These are phyloP conservation scores for Postia placenta DNA, from an alignment of 768 basidiomycete species.

Conservation along the genomic window DNA sequence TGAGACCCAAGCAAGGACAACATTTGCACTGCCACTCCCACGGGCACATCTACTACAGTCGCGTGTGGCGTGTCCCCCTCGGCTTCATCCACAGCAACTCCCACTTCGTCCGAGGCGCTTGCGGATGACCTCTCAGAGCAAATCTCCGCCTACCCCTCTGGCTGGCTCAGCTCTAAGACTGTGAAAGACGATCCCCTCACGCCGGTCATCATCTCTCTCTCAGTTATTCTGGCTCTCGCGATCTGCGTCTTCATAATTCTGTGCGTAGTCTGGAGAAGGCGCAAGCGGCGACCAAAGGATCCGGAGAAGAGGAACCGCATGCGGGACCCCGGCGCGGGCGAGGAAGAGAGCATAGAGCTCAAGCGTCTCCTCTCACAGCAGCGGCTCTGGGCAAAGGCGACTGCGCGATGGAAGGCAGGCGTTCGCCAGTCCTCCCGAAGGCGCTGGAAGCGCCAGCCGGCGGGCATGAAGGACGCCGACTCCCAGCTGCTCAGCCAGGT, in stretches of 20 bases:
- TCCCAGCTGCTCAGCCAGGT: slow-evolving; percentile 1
- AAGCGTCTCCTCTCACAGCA: slow-evolving; percentile 45
- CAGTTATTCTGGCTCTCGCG: slow-evolving; percentile 54
- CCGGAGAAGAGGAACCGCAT: slow-evolving; percentile 42
- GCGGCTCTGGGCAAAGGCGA: slow-evolving; percentile 59
- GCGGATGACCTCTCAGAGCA: slow-evolving; percentile 5
- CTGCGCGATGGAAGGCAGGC: slow-evolving; percentile 63
- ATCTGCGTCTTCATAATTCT: slow-evolving; percentile 58
- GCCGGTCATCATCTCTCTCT: slow-evolving; percentile 40
- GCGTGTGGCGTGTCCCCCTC: neutral
- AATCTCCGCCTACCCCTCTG: slow-evolving; percentile 5
- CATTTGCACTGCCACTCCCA: neutral
- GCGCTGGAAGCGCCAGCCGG: slow-evolving; percentile 29
- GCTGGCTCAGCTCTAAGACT: slow-evolving; percentile 13
- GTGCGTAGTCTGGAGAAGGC: slow-evolving; percentile 57
- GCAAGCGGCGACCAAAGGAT: slow-evolving; percentile 35
- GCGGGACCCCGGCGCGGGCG: slow-evolving; percentile 26
- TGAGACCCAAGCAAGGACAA: neutral
- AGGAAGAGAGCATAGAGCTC: slow-evolving; percentile 24
- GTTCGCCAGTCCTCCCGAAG: slow-evolving; percentile 56
- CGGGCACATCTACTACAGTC: neutral
- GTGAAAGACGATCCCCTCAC: slow-evolving; percentile 11
- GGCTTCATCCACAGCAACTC: neutral
- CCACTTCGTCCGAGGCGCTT: neutral
- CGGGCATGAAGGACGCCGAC: slow-evolving; percentile 8